phyloP scores from a whole-genome alignment of 306 rosid genomes.

The Astragalus glycyphyllos region DNA sequence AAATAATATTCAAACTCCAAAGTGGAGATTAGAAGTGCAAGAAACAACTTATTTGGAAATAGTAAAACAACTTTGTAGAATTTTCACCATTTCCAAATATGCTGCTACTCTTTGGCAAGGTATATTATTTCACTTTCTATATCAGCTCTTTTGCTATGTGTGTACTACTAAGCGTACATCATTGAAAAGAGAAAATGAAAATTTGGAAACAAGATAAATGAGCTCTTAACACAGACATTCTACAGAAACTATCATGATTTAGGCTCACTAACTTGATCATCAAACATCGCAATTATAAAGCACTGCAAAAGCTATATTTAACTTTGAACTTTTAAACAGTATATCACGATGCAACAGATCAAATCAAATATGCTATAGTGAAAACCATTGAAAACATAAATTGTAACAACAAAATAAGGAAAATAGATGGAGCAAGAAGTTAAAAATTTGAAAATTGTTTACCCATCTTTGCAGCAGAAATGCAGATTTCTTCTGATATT shows the following conservation, averaged over 20 bases:
- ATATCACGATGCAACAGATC: not conserved
- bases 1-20: too few species aligned
- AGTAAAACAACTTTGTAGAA: too few species aligned
- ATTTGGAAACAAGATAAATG: too few species aligned
- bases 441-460: slow-evolving; percentile 45
- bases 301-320: slow-evolving; percentile 15
- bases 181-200: too few species aligned
- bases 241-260: not conserved
- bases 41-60: too few species aligned
- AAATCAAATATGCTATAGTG: slow-evolving; percentile 18
- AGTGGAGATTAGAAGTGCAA: too few species aligned
- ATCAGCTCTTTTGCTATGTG: too few species aligned
- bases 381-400: slow-evolving; percentile 1
- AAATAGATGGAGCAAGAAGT: slow-evolving; percentile 32
- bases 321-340: slow-evolving; percentile 22
- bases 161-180: too few species aligned
- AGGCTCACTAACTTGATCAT: slow-evolving; percentile 4
- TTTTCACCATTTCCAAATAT: too few species aligned
- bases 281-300: slow-evolving; percentile 37
- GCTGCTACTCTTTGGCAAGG: too few species aligned
- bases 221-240: slow-evolving; percentile 11
- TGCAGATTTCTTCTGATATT: slow-evolving; percentile 95
- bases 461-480: slow-evolving; percentile 99
- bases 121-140: too few species aligned
- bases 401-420: slow-evolving; percentile 56